phyloP scores from a whole-genome alignment of 495 filamentous ascomycete genomes.

The Aspergillus incahuasiensis region DNA sequence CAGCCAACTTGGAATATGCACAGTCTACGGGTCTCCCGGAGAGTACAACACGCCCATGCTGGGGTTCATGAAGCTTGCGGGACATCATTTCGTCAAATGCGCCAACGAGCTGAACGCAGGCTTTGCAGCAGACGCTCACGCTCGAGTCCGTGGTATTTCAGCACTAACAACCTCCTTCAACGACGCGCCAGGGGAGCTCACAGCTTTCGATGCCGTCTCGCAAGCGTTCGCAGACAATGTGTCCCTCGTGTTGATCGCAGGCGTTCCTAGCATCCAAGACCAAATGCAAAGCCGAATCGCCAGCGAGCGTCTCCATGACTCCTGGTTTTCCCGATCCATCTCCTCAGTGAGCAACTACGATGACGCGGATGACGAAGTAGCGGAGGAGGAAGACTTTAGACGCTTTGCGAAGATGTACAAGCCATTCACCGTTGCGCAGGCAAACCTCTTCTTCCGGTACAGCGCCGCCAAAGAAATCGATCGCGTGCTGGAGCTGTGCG shows the following conservation, averaged over 20 bases:
- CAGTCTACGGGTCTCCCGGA: slow-evolving; percentile 25
- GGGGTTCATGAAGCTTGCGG: slow-evolving; percentile 56
- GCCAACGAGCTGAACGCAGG: slow-evolving; percentile 74
- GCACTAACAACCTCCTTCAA: slow-evolving; percentile 69
- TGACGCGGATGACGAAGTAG: too few species aligned
- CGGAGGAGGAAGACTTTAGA: not conserved
- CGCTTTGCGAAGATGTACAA: slow-evolving; percentile 6
- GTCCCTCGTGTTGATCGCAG: slow-evolving; percentile 72
- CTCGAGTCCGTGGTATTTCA: slow-evolving; percentile 51
- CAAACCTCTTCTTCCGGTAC: not conserved
- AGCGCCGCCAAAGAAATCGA: not conserved
- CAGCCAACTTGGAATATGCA: not conserved
- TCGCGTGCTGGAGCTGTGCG: not conserved
- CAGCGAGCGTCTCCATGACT: too few species aligned
- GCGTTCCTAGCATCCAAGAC: slow-evolving; percentile 15
- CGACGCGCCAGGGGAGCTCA: slow-evolving; percentile 71
- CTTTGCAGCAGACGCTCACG: slow-evolving; percentile 76
- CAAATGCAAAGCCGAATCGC: too few species aligned
- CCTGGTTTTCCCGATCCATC: too few species aligned
- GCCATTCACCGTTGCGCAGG: not conserved
- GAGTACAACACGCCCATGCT: slow-evolving; percentile 66
- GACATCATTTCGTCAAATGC: slow-evolving; percentile 66
- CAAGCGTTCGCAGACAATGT: slow-evolving; percentile 70
- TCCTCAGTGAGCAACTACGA: too few species aligned
- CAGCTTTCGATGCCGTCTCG: slow-evolving; percentile 63